phyloP scores from a whole-genome alignment of 2,329 filamentous ascomycete genomes.

The Ophiocordyceps camponoti-leonardi region DNA sequence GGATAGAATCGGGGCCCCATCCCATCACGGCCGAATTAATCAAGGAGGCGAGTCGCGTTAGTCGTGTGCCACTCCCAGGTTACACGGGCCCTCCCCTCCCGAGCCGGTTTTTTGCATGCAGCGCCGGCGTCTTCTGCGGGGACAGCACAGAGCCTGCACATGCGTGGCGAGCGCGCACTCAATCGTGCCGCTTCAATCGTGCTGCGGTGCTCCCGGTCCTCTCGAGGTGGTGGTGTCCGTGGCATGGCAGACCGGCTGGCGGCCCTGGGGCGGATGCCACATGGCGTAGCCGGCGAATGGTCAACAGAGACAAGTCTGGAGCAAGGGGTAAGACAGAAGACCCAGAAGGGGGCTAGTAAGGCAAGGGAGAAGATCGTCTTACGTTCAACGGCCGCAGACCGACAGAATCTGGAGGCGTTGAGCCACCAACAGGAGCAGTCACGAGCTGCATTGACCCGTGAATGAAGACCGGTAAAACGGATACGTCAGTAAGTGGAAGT shows the following conservation, averaged over 20 bases:
- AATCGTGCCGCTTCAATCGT: not conserved
- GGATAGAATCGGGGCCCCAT: not conserved
- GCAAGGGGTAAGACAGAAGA: not conserved
- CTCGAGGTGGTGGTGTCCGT: not conserved
- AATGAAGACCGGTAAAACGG: no score
- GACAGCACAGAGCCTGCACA: not conserved
- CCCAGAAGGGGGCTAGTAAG: not conserved
- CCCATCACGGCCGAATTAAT: not conserved
- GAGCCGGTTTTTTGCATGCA: not conserved
- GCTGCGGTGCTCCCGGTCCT: not conserved
- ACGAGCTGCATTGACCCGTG: no score
- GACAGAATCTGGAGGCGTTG: not conserved
- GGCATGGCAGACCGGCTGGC: not conserved
- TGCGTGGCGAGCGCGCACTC: not conserved
- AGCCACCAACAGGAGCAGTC: not conserved
- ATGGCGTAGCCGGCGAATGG: not conserved
- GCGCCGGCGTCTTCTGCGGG: not conserved
- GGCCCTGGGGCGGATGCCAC: not conserved
- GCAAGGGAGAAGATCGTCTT: not conserved
- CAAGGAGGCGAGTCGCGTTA: not conserved
- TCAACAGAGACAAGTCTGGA: not conserved
- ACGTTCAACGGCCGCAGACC: not conserved
- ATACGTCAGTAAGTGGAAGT: no score
- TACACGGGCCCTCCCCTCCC: not conserved
- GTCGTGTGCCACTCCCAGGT: not conserved